Evolutionary conservation across 2,329 filamentous ascomycete genomes (phyloP).

Genomic region (Cordyceps pruinosa): DNA sequence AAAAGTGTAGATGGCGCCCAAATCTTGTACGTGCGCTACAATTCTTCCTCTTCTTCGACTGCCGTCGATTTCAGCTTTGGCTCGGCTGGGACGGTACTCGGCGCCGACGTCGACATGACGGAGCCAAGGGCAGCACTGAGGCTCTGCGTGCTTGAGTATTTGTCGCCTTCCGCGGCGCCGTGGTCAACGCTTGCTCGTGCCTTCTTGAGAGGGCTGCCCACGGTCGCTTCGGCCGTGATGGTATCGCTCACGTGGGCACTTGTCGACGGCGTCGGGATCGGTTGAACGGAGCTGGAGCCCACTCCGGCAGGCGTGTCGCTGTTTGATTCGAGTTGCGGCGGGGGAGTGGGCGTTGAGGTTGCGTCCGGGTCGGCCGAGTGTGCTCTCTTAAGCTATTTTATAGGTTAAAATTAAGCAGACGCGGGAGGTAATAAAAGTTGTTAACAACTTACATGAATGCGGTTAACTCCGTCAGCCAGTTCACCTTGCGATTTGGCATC

Average conservation of each 20-base stretch:
- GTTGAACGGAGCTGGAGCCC: constrained; percentile 9
- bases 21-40: constrained; percentile 22
- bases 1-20: not conserved
- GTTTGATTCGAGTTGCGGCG: constrained; percentile 29
- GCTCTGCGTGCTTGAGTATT: constrained; percentile 24
- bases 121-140: constrained; percentile 30
- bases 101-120: constrained; percentile 20
- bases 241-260: constrained; percentile 24
- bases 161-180: constrained; percentile 18
- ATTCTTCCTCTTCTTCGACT: constrained; percentile 34
- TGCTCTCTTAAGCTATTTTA: constrained; percentile 65
- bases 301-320: constrained; percentile 33
- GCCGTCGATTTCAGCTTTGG: constrained; percentile 18
- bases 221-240: constrained; percentile 31
- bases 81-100: constrained; percentile 18
- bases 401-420: constrained; percentile 18
- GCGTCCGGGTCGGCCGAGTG: constrained; percentile 66
- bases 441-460: constrained; percentile 60
- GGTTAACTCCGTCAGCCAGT: constrained; percentile 71
- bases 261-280: constrained; percentile 14
- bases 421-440: not conserved
- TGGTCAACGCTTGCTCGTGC: constrained; percentile 53
- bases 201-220: constrained; percentile 71
- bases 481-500: constrained; percentile 67
- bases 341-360: constrained; percentile 26